These are phyloP conservation scores for Aspergillus proliferans DNA, from an alignment of 2,329 filamentous ascomycete species.

Conservation along the genomic window DNA sequence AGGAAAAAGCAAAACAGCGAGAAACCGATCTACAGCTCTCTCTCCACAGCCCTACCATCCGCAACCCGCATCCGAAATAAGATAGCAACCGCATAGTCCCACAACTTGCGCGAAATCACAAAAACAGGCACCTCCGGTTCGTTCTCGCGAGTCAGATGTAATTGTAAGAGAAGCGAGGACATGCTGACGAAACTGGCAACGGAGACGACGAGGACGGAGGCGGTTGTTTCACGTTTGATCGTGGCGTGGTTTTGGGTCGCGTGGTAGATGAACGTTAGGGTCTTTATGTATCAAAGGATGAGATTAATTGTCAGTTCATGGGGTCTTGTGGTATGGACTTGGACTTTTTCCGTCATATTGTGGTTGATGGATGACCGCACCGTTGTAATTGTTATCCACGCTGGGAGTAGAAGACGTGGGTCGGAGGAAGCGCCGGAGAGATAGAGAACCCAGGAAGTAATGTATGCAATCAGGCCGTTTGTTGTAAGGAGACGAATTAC, in stretches of 20 bases:
- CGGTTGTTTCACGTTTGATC: slow-evolving; percentile 71
- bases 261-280: slow-evolving; percentile 68
- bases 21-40: background rate
- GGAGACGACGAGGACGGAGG: slow-evolving; percentile 70
- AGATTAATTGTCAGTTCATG: slow-evolving; percentile 1
- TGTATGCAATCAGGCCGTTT: slow-evolving; percentile 67
- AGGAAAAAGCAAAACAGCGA: background rate
- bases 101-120: slow-evolving; percentile 40
- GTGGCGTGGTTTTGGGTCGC: slow-evolving; percentile 71
- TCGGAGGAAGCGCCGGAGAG: slow-evolving; percentile 65
- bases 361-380: slow-evolving; percentile 38
- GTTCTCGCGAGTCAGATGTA: slow-evolving; percentile 57
- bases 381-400: slow-evolving; percentile 72
- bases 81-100: slow-evolving; percentile 31
- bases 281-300: slow-evolving; percentile 39
- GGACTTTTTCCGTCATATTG: too few relatives aligned
- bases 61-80: slow-evolving; percentile 31
- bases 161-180: slow-evolving; percentile 60
- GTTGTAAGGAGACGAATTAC: slow-evolving; percentile 72
- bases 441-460: slow-evolving; percentile 66
- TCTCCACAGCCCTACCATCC: slow-evolving; percentile 14
- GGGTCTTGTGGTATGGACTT: background rate
- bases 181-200: slow-evolving; percentile 71
- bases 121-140: slow-evolving; percentile 57
- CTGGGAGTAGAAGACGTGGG: slow-evolving; percentile 64